Evolutionary conservation across 2,329 filamentous ascomycete species (phyloP).

Genomic region (Malbranchea zuffiana): DNA sequence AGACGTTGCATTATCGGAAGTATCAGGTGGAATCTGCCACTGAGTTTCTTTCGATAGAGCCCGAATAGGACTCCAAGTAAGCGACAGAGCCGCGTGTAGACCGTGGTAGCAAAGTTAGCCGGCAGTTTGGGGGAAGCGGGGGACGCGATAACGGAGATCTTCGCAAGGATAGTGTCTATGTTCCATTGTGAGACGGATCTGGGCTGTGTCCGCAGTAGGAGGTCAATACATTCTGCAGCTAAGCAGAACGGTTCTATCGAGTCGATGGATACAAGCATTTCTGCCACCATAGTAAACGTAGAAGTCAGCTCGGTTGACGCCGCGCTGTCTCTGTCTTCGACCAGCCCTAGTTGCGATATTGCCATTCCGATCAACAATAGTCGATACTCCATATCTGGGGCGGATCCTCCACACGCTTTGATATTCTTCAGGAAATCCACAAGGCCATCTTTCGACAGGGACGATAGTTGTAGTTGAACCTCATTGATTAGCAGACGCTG

Average conservation of each 20-base stretch:
- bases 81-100: conserved; percentile 46
- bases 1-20: conserved; percentile 45
- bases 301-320: conserved; percentile 28
- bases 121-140: conserved; percentile 25
- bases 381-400: conserved; percentile 22
- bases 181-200: conserved; percentile 36
- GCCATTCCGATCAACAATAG: conserved; percentile 30
- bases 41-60: conserved; percentile 48
- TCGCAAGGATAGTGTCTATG: conserved; percentile 33
- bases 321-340: conserved; percentile 30
- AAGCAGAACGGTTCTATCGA: conserved; percentile 33
- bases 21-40: conserved; percentile 51
- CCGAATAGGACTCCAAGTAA: conserved; percentile 43
- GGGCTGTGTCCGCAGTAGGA: conserved; percentile 32
- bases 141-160: conserved; percentile 29
- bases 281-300: conserved; percentile 26
- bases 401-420: conserved; percentile 22
- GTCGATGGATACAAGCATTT: conserved; percentile 22
- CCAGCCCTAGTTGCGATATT: conserved; percentile 22
- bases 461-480: conserved; percentile 26
- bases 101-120: conserved; percentile 26
- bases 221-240: conserved; percentile 30
- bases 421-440: conserved; percentile 25
- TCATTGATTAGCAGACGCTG: conserved; percentile 29
- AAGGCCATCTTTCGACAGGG: conserved; percentile 24